Evolutionary conservation across 257 asterid genomes (phyloP), one percentile per base, ranked within the genome.

Genomic region (Salvia rosmarinus): DNA sequence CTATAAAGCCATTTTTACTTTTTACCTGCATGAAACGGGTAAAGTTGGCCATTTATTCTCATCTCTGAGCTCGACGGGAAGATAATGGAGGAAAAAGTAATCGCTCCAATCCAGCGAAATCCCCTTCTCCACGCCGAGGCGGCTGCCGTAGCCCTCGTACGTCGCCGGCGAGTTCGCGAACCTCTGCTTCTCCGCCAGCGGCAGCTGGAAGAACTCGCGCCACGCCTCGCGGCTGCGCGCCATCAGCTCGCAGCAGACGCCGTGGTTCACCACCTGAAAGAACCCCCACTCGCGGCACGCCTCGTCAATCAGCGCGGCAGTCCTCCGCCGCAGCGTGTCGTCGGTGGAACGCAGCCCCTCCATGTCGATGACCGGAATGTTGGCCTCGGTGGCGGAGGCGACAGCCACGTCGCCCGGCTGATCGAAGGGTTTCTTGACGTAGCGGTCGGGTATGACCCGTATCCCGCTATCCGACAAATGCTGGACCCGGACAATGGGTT

Each of bases 281-380:
- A 94, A 94, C 0, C 98, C 97, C 98, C 98, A 94, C 55, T 94
- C 88, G 1, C 86, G 75, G 81, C 98, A 91, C 2, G 97, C 98
- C 9, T 9, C 64, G 62, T 70, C 81, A 59, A 94, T 76, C 35
- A 49, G 39, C 37, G 12, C 60, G 3, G 81, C 70, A 0, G 92
- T 73, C n/a, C 19, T 56, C 19, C 61, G 47, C 6, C 88, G 84
- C 40, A 82, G 5, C 0, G 62, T 13, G 0, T 35, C 80, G 72
- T 89, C 83, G 1, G 0, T 30, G 5, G 97, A 86, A 76, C 42
- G 67, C 37, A 94, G 43, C 1, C 84, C 87, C 4, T 23, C 77
- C 75, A 93, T 75, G 82, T 93, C 84, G 70, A 93, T 75, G 50
- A 81, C 83, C 13, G 87, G 85, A 30, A 83, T 83, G 76, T 66